Base-by-base conservation (phyloP, 345 rosid species). In the Syzygium jambos region DNA sequence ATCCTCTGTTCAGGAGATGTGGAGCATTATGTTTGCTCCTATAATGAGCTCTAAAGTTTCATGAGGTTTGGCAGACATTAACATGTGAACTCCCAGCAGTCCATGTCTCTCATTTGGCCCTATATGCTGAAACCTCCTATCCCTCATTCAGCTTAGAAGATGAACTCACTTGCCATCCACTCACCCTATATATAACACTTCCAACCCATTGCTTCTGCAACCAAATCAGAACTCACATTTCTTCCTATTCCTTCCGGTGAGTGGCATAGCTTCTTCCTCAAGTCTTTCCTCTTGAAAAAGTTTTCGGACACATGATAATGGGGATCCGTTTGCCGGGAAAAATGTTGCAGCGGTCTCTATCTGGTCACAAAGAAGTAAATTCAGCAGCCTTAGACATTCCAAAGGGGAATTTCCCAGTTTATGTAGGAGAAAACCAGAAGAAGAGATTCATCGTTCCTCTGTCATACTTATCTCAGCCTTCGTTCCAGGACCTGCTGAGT, bases 371-470 rank as follows among this genome's bases (percentile, higher is more conserved):
- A 30, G 38, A 61, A 61, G 73, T 14, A n/a, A 29, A 61, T 61
- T n/a, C 73, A 27, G 73, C 73, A 61, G 34, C 85, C 54, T 51
- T 51, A 41, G 84, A 80, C 55, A 85, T 87, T 43, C 91, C 90
- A 49, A 90, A 90, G 85, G 91, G 93, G n/a, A 87, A 88, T 52
- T 84, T 90, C 56, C 87, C 89, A 14, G 92, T 92, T 55, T 90
- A 90, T 52, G 92, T 90, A 22, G 93, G 94, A 85, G 92, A 93
- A 68, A 83, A 38, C 19, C 61, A 91, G 51, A n/a, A 61, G 73
- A 90, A 87, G 88, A 87, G 92, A 90, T 93, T 87, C 55, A 84
- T 88, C 43, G 85, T 93, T 52, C 94, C 92, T 4, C 14, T 90
- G 11, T 88, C 92, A 27, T 89, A 86, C 87, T 86, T 93, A 87